Evolutionary conservation across 1,284 basidiomycete species (phyloP), one percentile per base, ranked within the genome.

Genomic region (Cryptococcus wingfieldii): DNA sequence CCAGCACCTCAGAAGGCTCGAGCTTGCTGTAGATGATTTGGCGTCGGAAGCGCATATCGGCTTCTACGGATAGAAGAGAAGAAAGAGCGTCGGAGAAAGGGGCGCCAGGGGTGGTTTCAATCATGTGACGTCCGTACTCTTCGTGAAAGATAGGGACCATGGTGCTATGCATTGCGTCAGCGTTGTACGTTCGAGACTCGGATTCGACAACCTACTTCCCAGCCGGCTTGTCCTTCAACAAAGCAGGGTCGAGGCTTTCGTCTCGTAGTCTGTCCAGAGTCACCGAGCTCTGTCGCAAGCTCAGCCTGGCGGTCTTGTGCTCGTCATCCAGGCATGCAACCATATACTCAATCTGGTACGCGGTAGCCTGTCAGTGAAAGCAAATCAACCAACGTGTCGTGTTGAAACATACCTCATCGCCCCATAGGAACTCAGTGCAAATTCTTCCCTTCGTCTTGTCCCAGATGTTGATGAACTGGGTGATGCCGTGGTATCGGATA

Each of bases 111-210:
- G 95, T 99, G 7, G 91, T 93, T 77, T 99, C 96, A 55, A 98
- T 82, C 96, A 99, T 99, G 80, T 91, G 98, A 43, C 94, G 84
- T 49, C 95, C 96, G 78, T 95, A 98, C 77, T 99, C 96, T 14
- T 95, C 95, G 73, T 98, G 96, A 73, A 96, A 98, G 16, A 87
- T 90, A 3, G 94, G 93, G 27, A 92, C 83, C 19, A 84, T 81
- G 38, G 84, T 79, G 47, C 89, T 93, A 67, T 44, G 37, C 7
- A 53, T 38, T 5, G 7, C 50, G 34, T 18, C 37, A 37, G 23
- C 5, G 25, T 4, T 18, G 19, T 10, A 1, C n/a, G 25, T 23
- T 27, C n/a, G 12, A 14, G 23, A 27, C 34, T 23, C 23, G 23
- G 34, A 25, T 25, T 16, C 28, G 16, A 28, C 27, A 12, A 46